Base-by-base conservation (phyloP, 306 rosid genomes). In the Lagenaria siceraria region DNA sequence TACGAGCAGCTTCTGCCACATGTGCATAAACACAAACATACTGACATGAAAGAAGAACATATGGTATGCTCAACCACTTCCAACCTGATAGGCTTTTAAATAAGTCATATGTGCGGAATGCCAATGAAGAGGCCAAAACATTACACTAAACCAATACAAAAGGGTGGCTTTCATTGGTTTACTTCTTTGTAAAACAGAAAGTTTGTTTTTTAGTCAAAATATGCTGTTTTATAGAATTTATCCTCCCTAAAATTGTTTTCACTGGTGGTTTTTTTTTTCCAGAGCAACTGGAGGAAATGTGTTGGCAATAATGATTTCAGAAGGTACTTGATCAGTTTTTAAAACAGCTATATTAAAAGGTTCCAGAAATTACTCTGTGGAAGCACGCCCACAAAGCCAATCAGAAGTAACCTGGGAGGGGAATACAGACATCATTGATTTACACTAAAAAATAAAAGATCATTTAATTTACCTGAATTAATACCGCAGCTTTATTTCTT, bases 401-500 rank as follows among this genome's bases (percentile, higher is more conserved):
- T 65, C 49, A 60, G 38, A 3, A 31, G 48, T 35, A 69, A 69
- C 53, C 54, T 42, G 54, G 29, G 75, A 42, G 10, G 54, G 35
- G 54, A 42, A 69, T 40, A 12, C 54, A 42, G 35, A 40, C 22
- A 43, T 4, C 35, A 22, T 43, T 42, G 6, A 25, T 12, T 22
- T 40, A n/a, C 35, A 24, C 36, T 7, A 51, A 51, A 3, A 18
- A 13, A 66, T 25, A 4, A 10, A 59, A 21, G 66, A 49, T 78
- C n/a, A 15, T 27, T 46, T 70, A 76, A 75, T 53, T 79, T 80
- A 92, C 99, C 97, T 95, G 99, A 82, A 95, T 86, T 59, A 80
- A 52, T 78, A 88, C 86, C 54, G 97, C 97, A 79, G 99, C 97
- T 84, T 81, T 95, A 78, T 83, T 91, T 78, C 89, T 85, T 79